phyloP scores from a whole-genome alignment of 31 red algal genomes.

The Asparagopsis taxiformis region DNA sequence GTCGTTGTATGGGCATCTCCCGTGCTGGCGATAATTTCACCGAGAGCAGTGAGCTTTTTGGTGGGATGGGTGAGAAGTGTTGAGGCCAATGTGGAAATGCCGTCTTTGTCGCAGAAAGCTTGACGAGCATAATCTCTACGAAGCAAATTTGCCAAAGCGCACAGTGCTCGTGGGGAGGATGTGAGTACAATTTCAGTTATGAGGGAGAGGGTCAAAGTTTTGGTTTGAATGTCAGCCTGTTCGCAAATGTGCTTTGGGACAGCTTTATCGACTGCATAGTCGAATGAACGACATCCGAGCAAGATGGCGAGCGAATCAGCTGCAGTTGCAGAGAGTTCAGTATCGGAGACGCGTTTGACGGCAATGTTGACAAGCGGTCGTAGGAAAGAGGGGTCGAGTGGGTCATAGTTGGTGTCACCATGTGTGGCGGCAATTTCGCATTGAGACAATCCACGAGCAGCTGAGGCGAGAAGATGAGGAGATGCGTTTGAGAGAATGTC shows the following conservation, averaged over 20 bases:
- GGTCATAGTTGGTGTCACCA: background rate
- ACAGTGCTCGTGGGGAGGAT: conserved; percentile 31
- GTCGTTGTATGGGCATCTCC: background rate
- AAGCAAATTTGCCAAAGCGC: conserved; percentile 32
- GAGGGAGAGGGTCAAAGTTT: conserved; percentile 2
- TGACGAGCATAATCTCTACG: conserved; percentile 32
- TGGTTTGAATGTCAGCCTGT: conserved; percentile 29
- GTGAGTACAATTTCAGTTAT: conserved; percentile 45
- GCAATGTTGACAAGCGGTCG: conserved; percentile 33
- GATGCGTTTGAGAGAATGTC: conserved; percentile 15
- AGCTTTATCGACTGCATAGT: conserved; percentile 10
- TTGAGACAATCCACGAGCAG: conserved; percentile 21
- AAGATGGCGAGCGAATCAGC: conserved; percentile 33
- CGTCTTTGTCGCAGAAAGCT: conserved; percentile 47
- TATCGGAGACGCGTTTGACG: conserved; percentile 41
- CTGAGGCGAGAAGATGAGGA: conserved; percentile 9
- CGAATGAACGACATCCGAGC: conserved; percentile 36
- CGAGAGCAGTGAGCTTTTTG: conserved; percentile 32
- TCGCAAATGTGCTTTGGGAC: conserved; percentile 17
- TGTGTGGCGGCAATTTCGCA: background rate
- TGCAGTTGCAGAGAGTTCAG: conserved; percentile 22
- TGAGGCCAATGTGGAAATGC: conserved; percentile 48
- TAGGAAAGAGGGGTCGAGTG: background rate
- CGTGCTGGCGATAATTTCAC: conserved; percentile 26
- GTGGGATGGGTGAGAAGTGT: conserved; percentile 29